Conservation (phyloP, 2,329 filamentous ascomycete genomes). For the Dactylellina haptotyla region DNA sequence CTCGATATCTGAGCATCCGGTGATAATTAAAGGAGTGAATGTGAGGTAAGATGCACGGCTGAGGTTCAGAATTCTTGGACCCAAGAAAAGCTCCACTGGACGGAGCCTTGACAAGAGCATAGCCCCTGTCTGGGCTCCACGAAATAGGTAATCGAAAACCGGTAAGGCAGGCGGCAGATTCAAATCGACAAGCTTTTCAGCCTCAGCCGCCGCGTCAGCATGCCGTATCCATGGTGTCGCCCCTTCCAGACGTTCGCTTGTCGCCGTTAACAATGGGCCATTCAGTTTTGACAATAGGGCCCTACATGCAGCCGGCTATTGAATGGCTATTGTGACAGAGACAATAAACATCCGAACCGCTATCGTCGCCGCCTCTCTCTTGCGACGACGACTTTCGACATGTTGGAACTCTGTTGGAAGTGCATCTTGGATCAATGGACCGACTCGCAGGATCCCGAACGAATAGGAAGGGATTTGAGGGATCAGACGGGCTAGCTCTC, state of each 20-base stretch:
- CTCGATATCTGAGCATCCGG: too few relatives aligned
- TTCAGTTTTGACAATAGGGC: too few relatives aligned
- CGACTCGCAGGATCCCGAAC: too few relatives aligned
- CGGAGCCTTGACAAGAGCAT: neutral
- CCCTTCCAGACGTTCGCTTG: neutral
- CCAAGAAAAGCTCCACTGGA: neutral
- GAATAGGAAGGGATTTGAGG: too few relatives aligned
- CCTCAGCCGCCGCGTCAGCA: slow-evolving; percentile 19
- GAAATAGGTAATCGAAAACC: slow-evolving; percentile 9
- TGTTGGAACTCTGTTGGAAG: too few relatives aligned
- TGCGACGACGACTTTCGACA: too few relatives aligned
- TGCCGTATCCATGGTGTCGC: neutral
- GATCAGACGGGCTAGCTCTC: too few relatives aligned
- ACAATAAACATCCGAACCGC: too few relatives aligned
- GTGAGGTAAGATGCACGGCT: neutral
- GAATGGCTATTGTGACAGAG: neutral
- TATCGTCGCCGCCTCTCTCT: too few relatives aligned
- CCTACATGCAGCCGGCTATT: neutral
- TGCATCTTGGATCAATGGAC: too few relatives aligned
- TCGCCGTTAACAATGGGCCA: neutral
- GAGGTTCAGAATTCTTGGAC: too few relatives aligned
- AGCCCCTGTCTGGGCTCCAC: neutral
- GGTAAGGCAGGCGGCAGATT: neutral
- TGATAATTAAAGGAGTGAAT: too few relatives aligned
- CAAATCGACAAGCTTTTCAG: slow-evolving; percentile 13